Conservation (phyloP, 2,329 filamentous ascomycete genomes). For the Lecanicillium sp. region DNA sequence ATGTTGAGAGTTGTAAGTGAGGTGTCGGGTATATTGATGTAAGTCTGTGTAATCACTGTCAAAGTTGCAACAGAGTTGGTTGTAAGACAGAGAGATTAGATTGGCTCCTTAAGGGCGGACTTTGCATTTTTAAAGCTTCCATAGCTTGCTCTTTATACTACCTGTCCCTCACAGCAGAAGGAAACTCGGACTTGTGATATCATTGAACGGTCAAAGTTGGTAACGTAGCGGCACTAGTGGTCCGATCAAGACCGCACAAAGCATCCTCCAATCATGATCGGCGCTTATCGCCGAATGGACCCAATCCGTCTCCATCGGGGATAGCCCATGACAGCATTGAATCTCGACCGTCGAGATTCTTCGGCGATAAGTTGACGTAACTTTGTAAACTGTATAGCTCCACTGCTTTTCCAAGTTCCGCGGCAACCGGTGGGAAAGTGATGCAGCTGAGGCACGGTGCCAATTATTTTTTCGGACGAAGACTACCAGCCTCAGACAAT, state of each 20-base stretch:
- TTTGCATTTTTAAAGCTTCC: neutral
- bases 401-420: too few relatives aligned
- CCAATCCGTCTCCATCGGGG: neutral
- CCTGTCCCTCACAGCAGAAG: neutral
- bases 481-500: too few relatives aligned
- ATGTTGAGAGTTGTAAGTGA: slow-evolving; percentile 19
- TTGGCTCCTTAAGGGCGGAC: too few relatives aligned
- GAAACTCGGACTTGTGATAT: slow-evolving; percentile 2
- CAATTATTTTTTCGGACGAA: too few relatives aligned
- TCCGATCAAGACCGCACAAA: neutral
- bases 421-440: too few relatives aligned
- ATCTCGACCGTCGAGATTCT: slow-evolving; percentile 6
- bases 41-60: neutral
- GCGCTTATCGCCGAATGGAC: slow-evolving; percentile 8
- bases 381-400: too few relatives aligned
- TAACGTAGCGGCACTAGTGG: neutral
- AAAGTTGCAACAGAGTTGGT: neutral
- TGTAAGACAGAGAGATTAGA: neutral
- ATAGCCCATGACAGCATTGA: slow-evolving; percentile 3
- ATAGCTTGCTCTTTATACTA: neutral
- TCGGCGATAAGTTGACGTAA: slow-evolving; percentile 14
- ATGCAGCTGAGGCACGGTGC: too few relatives aligned
- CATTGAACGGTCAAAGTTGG: neutral
- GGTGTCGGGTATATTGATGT: neutral
- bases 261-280: slow-evolving; percentile 1